Base-by-base conservation (phyloP, 2,329 filamentous ascomycete species). In the Endoconidiophora polonica region DNA sequence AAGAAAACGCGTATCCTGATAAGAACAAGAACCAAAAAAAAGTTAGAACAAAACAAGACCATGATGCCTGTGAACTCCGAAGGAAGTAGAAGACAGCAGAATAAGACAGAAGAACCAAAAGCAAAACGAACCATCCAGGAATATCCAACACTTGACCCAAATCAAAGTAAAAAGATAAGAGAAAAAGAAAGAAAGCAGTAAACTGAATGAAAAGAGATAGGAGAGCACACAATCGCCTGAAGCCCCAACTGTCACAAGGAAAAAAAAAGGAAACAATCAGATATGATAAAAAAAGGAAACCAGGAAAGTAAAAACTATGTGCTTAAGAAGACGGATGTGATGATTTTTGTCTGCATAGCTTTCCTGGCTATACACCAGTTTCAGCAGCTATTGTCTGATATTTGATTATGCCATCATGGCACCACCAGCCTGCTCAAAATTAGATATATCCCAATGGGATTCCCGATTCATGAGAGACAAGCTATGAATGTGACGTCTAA, bases 401-500 rank as follows among this genome's bases (percentile, higher is more conserved):
- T 18, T 18, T 18, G 16, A 18, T 18, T 18, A 18, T 18, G 12
- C 26, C 7, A 9, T 33, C 5, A 33, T 33, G 5, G 7, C 12
- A 33, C 26, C 26, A 33, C 12, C 12, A 33, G 26, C 26, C 12
- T 33, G 26, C 26, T 33, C 5, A 10, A 33, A 1, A 33, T 10
- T 10, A 10, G 26, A 33, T 33, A 33, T 4, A 33, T 33, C 26
- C 26, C 26, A 33, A 33, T 10, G 7, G 26, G 26, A 4, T 33
- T 10, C 2, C 26, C 7, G 26, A 4, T 33, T 10, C 2, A 7
- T 33, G 26, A 38, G 38, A 46, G 38, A 38, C 12, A 22, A 16
- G 24, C 37, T 46, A 46, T 39, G 44, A 39, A 46, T 22, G 29
- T 33, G 44, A 22, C 33, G 24, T 42, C 39, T 20, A 48, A 43